These are phyloP conservation scores for Delphinella strobiligena DNA, from an alignment of 2,329 filamentous ascomycete genomes.

Conservation along the genomic window DNA sequence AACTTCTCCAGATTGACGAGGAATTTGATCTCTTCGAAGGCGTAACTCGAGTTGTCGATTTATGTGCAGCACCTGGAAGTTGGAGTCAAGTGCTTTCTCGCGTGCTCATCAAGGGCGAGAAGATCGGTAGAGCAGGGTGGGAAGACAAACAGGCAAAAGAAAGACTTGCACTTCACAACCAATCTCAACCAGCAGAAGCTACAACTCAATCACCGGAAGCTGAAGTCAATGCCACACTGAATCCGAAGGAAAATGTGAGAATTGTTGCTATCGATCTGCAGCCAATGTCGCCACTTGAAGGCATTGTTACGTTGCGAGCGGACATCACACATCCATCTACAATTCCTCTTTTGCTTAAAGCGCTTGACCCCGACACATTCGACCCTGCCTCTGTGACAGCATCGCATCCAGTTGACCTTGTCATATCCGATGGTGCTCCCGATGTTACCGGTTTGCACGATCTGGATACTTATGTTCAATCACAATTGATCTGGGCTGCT, in stretches of 20 bases:
- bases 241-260: conserved; percentile 49
- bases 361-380: conserved; percentile 58
- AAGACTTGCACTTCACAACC: conserved; percentile 40
- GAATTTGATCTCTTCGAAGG: conserved; percentile 89
- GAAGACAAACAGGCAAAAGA: conserved; percentile 66
- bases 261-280: conserved; percentile 95
- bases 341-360: conserved; percentile 74
- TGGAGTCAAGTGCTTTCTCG: conserved; percentile 96
- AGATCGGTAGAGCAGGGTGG: conserved; percentile 76
- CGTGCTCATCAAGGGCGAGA: conserved; percentile 85
- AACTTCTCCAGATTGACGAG: conserved; percentile 88
- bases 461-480: conserved; percentile 95
- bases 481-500: conserved; percentile 85
- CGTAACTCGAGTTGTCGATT: conserved; percentile 85
- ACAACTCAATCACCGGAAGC: conserved; percentile 22
- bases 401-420: conserved; percentile 75
- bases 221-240: conserved; percentile 2
- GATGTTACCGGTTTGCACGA: conserved; percentile 96
- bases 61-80: conserved; percentile 89
- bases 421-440: conserved; percentile 88
- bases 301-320: conserved; percentile 82
- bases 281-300: conserved; percentile 85
- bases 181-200: neutral
- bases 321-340: conserved; percentile 97
- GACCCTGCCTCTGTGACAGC: conserved; percentile 33